Evolutionary conservation across 176 grass and related monocot genomes (phyloP), one percentile per base, ranked within the genome.

Genomic region (Secale cereale): DNA sequence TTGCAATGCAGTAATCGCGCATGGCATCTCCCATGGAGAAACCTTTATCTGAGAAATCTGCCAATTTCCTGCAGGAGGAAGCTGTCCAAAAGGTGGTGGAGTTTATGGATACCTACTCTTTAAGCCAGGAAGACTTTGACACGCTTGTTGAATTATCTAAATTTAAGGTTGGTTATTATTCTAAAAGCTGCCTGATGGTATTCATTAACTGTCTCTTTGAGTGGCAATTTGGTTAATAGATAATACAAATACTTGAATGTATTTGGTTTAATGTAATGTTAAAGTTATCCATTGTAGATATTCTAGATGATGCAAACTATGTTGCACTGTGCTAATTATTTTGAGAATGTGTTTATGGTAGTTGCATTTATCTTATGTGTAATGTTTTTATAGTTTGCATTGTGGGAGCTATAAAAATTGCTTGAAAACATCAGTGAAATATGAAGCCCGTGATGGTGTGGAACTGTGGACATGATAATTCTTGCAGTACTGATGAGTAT

Each of bases 111-210:
- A 86, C 90, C 26, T 99, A 99, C 83, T 99, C 94, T 78, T 90
- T 99, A 88, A 99, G 81, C 80, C 93, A 96, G 87, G 97, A 99
- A 84, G 97, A 99, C 32, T 94, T 94, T 54, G 94, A 99, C 73
- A 91, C 93, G 7, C 85, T 97, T 91, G 89, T 99, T 36, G 91
- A 99, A 88, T 70, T 99, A 89, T 96, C 97, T 35, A 99, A 94
- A 78, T 95, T 92, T 84, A 93, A 94, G 97, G 97, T 99, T 65
- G 28, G 87, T 62, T 69, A 22, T 90, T 85, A 65, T 74, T 79
- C 35, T 59, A 73, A 9, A 67, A 60, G 29, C 46, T 60, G 0
- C 54, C 63, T 61, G 28, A 30, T 80, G 36, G 20, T 87, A 30
- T 67, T 80, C 68, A 76, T 67, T 75, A 71, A 84, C 10, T 1